These are phyloP conservation scores for Strobilomyces echinocephalus DNA, from an alignment of 768 basidiomycete species.

Conservation along the genomic window DNA sequence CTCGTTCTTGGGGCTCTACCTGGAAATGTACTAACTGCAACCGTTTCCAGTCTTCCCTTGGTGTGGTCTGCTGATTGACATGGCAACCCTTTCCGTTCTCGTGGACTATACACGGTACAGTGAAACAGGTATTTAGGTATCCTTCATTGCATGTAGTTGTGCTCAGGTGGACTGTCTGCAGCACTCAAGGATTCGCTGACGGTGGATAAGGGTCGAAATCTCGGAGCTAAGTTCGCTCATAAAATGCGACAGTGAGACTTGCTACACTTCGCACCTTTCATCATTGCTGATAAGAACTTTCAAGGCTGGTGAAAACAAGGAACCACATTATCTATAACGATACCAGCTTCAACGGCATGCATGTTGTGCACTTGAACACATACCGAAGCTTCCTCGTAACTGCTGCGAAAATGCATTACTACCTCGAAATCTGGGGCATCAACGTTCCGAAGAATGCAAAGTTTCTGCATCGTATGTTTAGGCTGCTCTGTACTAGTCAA, in stretches of 20 bases:
- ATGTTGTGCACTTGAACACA: conserved; percentile 70
- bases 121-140: conserved; percentile 45
- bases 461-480: conserved; percentile 55
- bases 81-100: conserved; percentile 68
- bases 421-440: conserved; percentile 60
- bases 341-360: conserved; percentile 54
- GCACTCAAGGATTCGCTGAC: conserved; percentile 67
- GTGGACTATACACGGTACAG: conserved; percentile 73
- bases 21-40: not conserved
- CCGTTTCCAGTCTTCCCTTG: conserved; percentile 74
- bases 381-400: conserved; percentile 81
- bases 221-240: conserved; percentile 58
- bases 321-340: conserved; percentile 82
- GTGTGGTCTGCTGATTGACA: conserved; percentile 85
- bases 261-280: not conserved
- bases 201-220: conserved; percentile 57
- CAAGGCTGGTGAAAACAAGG: conserved; percentile 65
- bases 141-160: not conserved
- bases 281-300: conserved; percentile 3
- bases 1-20: not conserved
- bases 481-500: not conserved
- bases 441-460: conserved; percentile 37
- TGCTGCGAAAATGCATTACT: conserved; percentile 84
- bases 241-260: conserved; percentile 70
- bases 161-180: conserved; percentile 26